Base-by-base conservation (phyloP, 441 rosid genomes). In the Adansonia rubrostipa region DNA sequence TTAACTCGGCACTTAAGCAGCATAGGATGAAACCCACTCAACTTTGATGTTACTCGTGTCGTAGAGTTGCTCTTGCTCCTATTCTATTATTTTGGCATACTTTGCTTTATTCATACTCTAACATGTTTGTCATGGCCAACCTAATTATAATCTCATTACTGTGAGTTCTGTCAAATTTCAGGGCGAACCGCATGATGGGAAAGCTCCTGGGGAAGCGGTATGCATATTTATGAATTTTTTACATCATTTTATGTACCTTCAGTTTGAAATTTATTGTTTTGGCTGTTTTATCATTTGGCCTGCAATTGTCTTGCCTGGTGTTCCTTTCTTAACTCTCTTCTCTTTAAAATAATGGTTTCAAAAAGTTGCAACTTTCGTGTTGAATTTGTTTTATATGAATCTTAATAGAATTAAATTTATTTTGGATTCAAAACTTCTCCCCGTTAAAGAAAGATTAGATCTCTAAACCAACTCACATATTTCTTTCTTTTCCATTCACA, bases 161-260 rank as follows among this genome's bases (percentile, higher is more conserved):
- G 36, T 78, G 17, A 15, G 3, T n/a, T 71, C 75, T 63, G 9
- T 71, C 33, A 20, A 86, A 64, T 82, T 77, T 75, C 91, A 91
- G 93, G 93, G 95, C 53, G 20, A 79, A 33, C 17, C 88, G 0
- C 91, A 83, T 44, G 45, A 84, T 0, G 95, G 93, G 73, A 91
- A 88, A 86, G 74, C 91, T 67, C 88, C 93, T 62, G 82, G 93
- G 93, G 90, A 88, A 81, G 95, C 91, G 86, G 95, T 91, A 87
- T 48, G 81, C 71, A 54, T 65, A 65, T 76, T 44, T 81, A 19
- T 40, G 50, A 3, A 69, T 17, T 36, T 65, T 7, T 5, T 1
- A 69, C 22, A 14, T 57, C 48, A 24, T 60, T 20, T 71, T 79
- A 45, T 17, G 50, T 22, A 54, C 58, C 64, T 70, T 14, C 47